These are phyloP conservation scores for Eucalyptus cloeziana DNA, from an alignment of 345 rosid genomes.

Conservation along the genomic window DNA sequence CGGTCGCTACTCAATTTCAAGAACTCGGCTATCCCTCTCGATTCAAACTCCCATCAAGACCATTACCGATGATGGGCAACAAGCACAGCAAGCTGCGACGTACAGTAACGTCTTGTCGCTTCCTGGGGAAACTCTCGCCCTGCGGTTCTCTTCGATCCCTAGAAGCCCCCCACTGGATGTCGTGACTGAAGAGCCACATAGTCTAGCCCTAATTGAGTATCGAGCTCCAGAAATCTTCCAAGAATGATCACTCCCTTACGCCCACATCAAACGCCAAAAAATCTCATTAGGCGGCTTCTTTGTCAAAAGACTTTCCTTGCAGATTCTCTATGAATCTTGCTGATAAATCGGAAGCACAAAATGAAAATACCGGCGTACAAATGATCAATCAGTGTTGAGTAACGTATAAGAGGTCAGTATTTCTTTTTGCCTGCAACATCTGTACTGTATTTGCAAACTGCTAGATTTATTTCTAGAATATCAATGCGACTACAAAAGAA, in stretches of 20 bases:
- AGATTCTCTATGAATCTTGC: rapidly evolving
- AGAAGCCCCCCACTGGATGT: background rate
- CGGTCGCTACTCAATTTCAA: no score
- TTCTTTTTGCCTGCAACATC: background rate
- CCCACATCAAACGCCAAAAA: background rate
- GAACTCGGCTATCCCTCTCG: no score
- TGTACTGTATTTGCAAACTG: background rate
- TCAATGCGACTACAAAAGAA: no score
- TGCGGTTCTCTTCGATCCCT: rapidly evolving
- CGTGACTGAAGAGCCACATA: rapidly evolving
- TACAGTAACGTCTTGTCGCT: no score
- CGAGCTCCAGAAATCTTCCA: rapidly evolving
- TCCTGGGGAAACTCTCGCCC: no score
- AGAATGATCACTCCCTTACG: background rate
- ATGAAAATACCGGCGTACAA: background rate
- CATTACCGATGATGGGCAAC: no score
- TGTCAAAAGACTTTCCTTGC: rapidly evolving
- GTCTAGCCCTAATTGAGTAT: background rate
- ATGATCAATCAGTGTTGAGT: background rate
- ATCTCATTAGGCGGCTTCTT: background rate
- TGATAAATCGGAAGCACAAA: rapidly evolving
- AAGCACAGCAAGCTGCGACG: no score
- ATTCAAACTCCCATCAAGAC: no score
- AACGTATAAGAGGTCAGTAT: background rate
- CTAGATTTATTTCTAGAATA: background rate